These are phyloP conservation scores for Auriscalpium orientale DNA, from an alignment of 768 basidiomycete species.

Conservation along the genomic window DNA sequence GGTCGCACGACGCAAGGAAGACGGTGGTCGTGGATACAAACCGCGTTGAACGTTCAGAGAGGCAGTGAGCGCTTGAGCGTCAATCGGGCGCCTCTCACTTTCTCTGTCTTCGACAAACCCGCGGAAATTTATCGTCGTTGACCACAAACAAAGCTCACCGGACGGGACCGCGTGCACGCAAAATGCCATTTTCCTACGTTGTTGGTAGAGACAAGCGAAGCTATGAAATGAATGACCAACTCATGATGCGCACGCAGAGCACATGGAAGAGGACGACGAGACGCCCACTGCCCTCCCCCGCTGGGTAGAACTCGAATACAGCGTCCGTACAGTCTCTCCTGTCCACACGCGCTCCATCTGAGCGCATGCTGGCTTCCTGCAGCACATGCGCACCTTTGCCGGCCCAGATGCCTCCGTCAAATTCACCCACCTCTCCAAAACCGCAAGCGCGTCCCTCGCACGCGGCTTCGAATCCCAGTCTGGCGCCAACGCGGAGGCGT, in stretches of 20 bases:
- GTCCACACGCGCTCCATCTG: background rate
- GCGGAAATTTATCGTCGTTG: too few relatives aligned
- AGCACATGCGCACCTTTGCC: conserved; percentile 84
- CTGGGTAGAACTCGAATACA: conserved; percentile 93
- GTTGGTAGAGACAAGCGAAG: too few relatives aligned
- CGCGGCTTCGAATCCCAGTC: conserved; percentile 21
- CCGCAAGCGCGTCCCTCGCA: conserved; percentile 51
- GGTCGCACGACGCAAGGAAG: conserved; percentile 54
- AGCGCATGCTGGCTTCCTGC: background rate
- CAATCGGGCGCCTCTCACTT: too few relatives aligned
- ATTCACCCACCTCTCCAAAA: conserved; percentile 82
- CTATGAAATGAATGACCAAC: too few relatives aligned
- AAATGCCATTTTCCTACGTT: too few relatives aligned
- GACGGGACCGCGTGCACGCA: too few relatives aligned
- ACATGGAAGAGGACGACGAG: conserved; percentile 92
- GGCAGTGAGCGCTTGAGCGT: too few relatives aligned
- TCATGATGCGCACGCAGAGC: conserved; percentile 40
- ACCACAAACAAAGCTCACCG: too few relatives aligned
- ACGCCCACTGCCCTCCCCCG: conserved; percentile 62
- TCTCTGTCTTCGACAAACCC: too few relatives aligned
- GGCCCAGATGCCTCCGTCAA: conserved; percentile 56
- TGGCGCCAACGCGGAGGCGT: conserved; percentile 4
- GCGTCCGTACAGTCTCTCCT: conserved; percentile 35
- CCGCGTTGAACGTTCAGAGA: too few relatives aligned
- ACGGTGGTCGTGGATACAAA: conserved; percentile 33